Percentiles rank a stretch among this genome's conserved stretches.
These are phyloP conservation scores for Candida nanaspora DNA, from an alignment of 805 yeast species.

Conservation along the genomic window DNA sequence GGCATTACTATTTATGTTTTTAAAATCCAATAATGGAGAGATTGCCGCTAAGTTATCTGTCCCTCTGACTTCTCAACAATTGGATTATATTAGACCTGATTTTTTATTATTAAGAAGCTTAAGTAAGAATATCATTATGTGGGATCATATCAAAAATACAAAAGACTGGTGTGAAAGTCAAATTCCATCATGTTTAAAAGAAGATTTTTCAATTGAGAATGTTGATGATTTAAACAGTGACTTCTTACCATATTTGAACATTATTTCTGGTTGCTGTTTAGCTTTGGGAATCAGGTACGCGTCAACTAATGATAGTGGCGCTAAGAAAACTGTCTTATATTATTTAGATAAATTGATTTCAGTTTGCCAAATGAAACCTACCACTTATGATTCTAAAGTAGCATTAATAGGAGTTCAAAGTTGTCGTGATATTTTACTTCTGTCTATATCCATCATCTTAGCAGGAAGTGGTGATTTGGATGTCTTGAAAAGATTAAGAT, in stretches of 20 bases:
- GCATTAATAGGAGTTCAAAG: conserved; percentile 47
- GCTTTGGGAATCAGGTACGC: conserved; percentile 74
- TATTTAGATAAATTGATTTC: conserved; percentile 46
- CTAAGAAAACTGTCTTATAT: conserved; percentile 47
- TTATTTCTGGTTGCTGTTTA: conserved; percentile 67
- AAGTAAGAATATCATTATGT: conserved; percentile 59
- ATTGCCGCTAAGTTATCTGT: conserved; percentile 57
- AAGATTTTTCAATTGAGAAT: conserved; percentile 21
- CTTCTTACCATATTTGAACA: conserved; percentile 52
- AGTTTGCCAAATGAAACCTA: conserved; percentile 29
- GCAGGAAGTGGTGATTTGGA: conserved; percentile 90
- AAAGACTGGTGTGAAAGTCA: conserved; percentile 50
- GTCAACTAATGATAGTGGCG: conserved; percentile 50
- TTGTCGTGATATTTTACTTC: conserved; percentile 50
- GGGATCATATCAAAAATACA: conserved; percentile 53
- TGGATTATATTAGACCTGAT: conserved; percentile 77
- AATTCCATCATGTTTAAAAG: conserved; percentile 41
- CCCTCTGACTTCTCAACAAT: conserved; percentile 50
- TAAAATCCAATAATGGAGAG: conserved; percentile 53
- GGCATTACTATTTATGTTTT: conserved; percentile 67
- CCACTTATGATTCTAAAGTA: conserved; percentile 50
- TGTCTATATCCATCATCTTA: conserved; percentile 69
- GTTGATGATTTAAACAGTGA: conserved; percentile 44
- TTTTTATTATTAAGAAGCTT: conserved; percentile 57
- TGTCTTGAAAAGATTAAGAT: conserved; percentile 64